Evolutionary conservation across 306 rosid species (phyloP).

Genomic region (Prunus campanulata): DNA sequence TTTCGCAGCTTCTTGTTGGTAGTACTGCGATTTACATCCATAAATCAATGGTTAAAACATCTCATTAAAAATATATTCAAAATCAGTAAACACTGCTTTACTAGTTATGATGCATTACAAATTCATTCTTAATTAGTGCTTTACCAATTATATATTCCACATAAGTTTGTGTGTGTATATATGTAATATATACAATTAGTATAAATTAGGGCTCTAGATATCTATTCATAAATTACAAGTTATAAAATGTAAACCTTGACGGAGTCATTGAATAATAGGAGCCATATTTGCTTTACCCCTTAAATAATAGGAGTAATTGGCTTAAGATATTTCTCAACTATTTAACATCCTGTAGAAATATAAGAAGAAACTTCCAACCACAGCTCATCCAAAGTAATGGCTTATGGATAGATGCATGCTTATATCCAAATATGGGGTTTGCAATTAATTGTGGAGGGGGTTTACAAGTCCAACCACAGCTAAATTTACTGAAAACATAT

Average conservation of each 20-base stretch:
- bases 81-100: not conserved
- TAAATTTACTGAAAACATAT: not conserved
- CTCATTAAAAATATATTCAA: too few relatives aligned
- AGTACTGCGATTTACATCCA: slow-evolving; percentile 46
- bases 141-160: too few relatives aligned
- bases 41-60: not conserved
- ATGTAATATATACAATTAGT: too few relatives aligned
- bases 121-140: too few relatives aligned
- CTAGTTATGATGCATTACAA: not conserved
- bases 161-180: too few relatives aligned
- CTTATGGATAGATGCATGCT: not conserved
- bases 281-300: too few relatives aligned
- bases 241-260: too few relatives aligned
- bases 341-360: too few relatives aligned
- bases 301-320: too few relatives aligned
- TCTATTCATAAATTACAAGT: too few relatives aligned
- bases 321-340: too few relatives aligned
- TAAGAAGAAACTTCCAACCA: not conserved
- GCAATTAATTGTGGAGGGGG: not conserved
- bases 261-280: not conserved
- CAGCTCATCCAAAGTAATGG: not conserved
- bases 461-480: not conserved
- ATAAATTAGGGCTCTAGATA: too few relatives aligned
- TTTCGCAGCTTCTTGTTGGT: slow-evolving; percentile 84
- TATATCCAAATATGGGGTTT: not conserved